Evolutionary conservation across 2,329 filamentous ascomycete genomes (phyloP).

Genomic region (Colletotrichum sp.): DNA sequence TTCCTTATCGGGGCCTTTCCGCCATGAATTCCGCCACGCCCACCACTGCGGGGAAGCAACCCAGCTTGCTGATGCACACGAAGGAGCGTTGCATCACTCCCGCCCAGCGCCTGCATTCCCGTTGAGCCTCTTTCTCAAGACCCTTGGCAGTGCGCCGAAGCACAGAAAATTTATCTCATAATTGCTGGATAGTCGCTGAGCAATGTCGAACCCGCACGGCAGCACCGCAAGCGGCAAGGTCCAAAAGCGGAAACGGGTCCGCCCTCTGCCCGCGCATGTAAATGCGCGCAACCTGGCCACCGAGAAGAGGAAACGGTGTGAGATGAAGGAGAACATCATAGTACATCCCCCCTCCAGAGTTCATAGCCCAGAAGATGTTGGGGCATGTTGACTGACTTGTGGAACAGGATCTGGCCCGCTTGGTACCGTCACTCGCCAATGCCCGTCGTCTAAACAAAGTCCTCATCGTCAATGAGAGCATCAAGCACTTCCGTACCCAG

Average conservation of each 20-base stretch:
- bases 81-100: not conserved
- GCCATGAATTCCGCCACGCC: not conserved
- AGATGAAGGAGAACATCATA: not conserved
- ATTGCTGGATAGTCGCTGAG: not conserved
- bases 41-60: not conserved
- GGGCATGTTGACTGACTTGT: not conserved
- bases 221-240: not conserved
- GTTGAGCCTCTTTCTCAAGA: not conserved
- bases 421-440: not conserved
- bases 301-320: not conserved
- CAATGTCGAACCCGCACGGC: not conserved
- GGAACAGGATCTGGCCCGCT: not conserved
- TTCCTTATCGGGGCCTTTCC: not conserved
- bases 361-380: too few relatives aligned
- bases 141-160: not conserved
- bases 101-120: not conserved
- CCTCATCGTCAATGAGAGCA: not conserved
- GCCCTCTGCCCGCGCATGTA: not conserved
- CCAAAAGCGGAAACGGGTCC: not conserved
- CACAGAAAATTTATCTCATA: not conserved
- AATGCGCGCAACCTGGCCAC: not conserved
- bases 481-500: not conserved
- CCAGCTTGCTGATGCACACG: not conserved
- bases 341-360: not conserved
- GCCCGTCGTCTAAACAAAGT: not conserved